phyloP scores from a whole-genome alignment of 2,329 filamentous ascomycete species.

The Aphanoascus verrucosus region DNA sequence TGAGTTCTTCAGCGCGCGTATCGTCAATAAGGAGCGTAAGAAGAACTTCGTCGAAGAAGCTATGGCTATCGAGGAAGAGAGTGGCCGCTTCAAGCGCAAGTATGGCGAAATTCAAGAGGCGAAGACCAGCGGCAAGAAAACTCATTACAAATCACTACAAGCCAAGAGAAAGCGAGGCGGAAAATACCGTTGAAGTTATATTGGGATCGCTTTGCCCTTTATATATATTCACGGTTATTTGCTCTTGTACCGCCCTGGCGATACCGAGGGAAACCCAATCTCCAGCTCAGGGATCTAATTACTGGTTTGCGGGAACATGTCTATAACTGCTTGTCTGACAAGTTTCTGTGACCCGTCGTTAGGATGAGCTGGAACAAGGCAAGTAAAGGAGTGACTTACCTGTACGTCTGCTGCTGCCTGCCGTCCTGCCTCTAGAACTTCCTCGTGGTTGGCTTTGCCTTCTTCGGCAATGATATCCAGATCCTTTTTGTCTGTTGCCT shows the following conservation, averaged over 20 bases:
- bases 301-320: slow-evolving; percentile 16
- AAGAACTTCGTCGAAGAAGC: slow-evolving; percentile 78
- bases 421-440: slow-evolving; percentile 52
- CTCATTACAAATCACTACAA: slow-evolving; percentile 72
- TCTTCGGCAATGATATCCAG: slow-evolving; percentile 46
- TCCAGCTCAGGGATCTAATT: neutral
- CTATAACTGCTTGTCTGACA: slow-evolving; percentile 26
- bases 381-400: slow-evolving; percentile 27
- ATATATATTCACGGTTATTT: neutral
- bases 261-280: neutral
- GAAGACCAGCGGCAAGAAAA: slow-evolving; percentile 82
- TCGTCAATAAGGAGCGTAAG: slow-evolving; percentile 81
- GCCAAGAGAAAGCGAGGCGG: slow-evolving; percentile 37
- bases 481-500: slow-evolving; percentile 41
- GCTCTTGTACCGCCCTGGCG: neutral
- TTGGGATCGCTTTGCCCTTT: neutral
- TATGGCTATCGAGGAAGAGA: slow-evolving; percentile 54
- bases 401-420: slow-evolving; percentile 54
- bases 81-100: slow-evolving; percentile 69
- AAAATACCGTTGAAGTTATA: slow-evolving; percentile 11
- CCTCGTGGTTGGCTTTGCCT: slow-evolving; percentile 54
- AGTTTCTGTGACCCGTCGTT: slow-evolving; percentile 23
- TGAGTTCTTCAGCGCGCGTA: slow-evolving; percentile 70
- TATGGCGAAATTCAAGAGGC: slow-evolving; percentile 72
- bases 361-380: slow-evolving; percentile 7